Conservation (phyloP, 768 basidiomycete species). For the Suillus subalutaceus region DNA sequence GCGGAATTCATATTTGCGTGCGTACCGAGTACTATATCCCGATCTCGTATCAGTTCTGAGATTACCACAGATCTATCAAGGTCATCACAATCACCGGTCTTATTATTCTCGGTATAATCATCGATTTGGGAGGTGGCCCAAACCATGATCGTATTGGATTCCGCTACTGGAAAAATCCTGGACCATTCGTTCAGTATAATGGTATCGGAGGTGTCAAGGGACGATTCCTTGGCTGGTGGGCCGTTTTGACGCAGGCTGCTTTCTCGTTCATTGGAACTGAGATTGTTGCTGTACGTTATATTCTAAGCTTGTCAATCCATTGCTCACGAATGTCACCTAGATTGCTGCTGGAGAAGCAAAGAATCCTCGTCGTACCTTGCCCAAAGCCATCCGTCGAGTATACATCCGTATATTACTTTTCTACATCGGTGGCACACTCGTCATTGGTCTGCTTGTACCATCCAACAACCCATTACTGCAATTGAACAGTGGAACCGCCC, state of each 20-base stretch:
- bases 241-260: slow-evolving; percentile 82
- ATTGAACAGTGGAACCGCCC: slow-evolving; percentile 57
- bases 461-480: slow-evolving; percentile 61
- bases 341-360: slow-evolving; percentile 88
- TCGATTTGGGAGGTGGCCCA: slow-evolving; percentile 91
- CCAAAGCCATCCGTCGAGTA: slow-evolving; percentile 58
- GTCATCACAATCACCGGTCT: slow-evolving; percentile 81
- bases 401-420: slow-evolving; percentile 84
- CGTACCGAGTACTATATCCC: slow-evolving; percentile 7
- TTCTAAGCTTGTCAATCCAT: not conserved
- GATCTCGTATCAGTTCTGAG: not conserved
- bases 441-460: slow-evolving; percentile 88
- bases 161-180: slow-evolving; percentile 84
- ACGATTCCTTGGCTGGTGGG: slow-evolving; percentile 73
- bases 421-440: slow-evolving; percentile 64
- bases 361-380: slow-evolving; percentile 76
- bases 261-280: slow-evolving; percentile 95
- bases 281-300: slow-evolving; percentile 77
- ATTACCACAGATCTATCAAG: slow-evolving; percentile 66
- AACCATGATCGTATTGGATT: slow-evolving; percentile 65
- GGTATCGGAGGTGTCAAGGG: slow-evolving; percentile 70
- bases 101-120: slow-evolving; percentile 68
- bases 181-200: slow-evolving; percentile 78
- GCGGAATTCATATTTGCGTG: slow-evolving; percentile 86
- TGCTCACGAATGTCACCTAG: slow-evolving; percentile 37